These are phyloP conservation scores for Fusarium sp. DNA, from an alignment of 2,329 filamentous ascomycete species.

Conservation along the genomic window DNA sequence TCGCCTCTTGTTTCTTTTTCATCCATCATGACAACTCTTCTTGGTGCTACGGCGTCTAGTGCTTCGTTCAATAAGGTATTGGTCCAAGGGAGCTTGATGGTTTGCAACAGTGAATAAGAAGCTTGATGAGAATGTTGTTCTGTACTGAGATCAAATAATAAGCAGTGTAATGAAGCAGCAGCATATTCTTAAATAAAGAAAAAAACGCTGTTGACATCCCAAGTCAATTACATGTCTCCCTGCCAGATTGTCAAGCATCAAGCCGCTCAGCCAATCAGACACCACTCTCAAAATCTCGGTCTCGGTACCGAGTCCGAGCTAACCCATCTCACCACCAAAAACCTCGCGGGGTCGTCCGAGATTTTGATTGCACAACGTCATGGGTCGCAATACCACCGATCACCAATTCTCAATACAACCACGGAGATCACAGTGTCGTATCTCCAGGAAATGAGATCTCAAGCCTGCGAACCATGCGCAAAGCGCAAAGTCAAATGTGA, in stretches of 20 bases:
- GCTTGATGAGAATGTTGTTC: rapidly evolving
- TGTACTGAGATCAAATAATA: not conserved
- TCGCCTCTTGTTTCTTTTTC: not conserved
- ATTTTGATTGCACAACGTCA: conserved; percentile 21
- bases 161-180: no score
- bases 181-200: not conserved
- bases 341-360: conserved; percentile 9
- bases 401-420: not conserved
- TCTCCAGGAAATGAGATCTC: not conserved
- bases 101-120: not conserved
- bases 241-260: not conserved
- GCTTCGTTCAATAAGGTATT: not conserved
- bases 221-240: conserved; percentile 5
- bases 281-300: not conserved
- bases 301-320: conserved; percentile 30
- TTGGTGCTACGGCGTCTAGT: not conserved
- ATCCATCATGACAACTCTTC: not conserved
- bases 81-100: rapidly evolving
- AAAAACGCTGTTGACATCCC: not conserved
- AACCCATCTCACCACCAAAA: not conserved
- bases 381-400: not conserved
- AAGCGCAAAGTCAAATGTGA: conserved; percentile 28
- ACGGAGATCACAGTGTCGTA: not conserved
- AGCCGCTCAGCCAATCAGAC: not conserved
- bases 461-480: conserved; percentile 28